Conservation (phyloP, 2,329 filamentous ascomycete species). For the Colletotrichum zoysiae region DNA sequence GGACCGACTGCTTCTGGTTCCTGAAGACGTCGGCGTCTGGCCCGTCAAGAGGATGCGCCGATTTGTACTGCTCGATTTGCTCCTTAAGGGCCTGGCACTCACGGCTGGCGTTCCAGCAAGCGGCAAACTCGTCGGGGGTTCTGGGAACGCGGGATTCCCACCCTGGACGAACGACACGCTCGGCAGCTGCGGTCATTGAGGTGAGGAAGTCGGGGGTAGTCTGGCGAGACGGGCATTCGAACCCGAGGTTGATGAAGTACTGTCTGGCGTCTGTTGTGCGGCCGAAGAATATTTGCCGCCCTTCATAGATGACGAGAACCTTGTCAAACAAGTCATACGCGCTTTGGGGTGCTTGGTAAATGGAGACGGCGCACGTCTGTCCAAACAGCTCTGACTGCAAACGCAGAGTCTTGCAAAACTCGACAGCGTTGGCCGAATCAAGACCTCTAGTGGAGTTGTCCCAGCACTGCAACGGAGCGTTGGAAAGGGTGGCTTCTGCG, state of each 20-base stretch:
- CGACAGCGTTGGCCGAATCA: slow-evolving; percentile 40
- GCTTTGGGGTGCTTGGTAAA: slow-evolving; percentile 73
- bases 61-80: slow-evolving; percentile 48
- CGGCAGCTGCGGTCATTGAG: slow-evolving; percentile 59
- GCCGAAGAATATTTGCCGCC: slow-evolving; percentile 77
- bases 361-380: slow-evolving; percentile 46
- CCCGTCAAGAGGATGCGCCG: slow-evolving; percentile 29
- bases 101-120: slow-evolving; percentile 46
- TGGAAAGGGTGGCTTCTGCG: slow-evolving; percentile 50
- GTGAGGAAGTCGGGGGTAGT: slow-evolving; percentile 84
- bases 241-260: slow-evolving; percentile 77
- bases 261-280: slow-evolving; percentile 68
- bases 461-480: slow-evolving; percentile 48
- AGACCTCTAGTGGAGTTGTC: slow-evolving; percentile 66
- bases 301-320: slow-evolving; percentile 74
- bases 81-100: slow-evolving; percentile 47
- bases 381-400: slow-evolving; percentile 48
- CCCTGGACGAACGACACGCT: slow-evolving; percentile 46
- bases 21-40: slow-evolving; percentile 30
- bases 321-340: slow-evolving; percentile 74
- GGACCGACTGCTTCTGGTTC: slow-evolving; percentile 26
- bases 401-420: slow-evolving; percentile 47
- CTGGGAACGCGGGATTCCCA: slow-evolving; percentile 48
- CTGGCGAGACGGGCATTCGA: slow-evolving; percentile 65
- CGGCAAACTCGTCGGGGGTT: slow-evolving; percentile 50